These are phyloP conservation scores for Phytophthora pisi DNA, from an alignment of 352 stramenopile genomes.

Conservation along the genomic window DNA sequence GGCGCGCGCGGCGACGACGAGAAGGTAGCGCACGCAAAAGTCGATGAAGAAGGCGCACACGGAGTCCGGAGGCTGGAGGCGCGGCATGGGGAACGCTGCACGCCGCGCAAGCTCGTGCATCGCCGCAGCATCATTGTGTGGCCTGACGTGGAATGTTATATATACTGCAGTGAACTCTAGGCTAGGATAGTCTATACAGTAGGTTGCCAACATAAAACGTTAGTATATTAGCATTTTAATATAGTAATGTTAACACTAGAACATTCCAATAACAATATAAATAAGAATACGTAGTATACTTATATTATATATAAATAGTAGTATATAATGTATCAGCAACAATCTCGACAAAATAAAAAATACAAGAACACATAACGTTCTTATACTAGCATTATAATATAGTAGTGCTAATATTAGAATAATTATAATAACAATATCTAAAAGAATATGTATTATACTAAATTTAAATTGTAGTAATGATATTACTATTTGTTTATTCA, in stretches of 20 bases:
- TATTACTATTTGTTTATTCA: too few relatives aligned
- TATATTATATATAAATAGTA: not conserved
- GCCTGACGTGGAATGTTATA: not conserved
- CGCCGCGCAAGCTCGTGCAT: not conserved
- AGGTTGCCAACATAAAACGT: not conserved
- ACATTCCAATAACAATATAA: too few relatives aligned
- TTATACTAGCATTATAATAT: too few relatives aligned
- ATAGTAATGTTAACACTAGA: too few relatives aligned
- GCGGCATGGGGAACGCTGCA: not conserved
- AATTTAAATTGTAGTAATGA: too few relatives aligned
- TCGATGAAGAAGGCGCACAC: not conserved
- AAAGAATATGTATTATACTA: too few relatives aligned
- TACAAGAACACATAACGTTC: too few relatives aligned
- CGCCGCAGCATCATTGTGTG: constrained; percentile 8
- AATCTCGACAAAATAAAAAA: too few relatives aligned
- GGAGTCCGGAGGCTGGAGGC: too few relatives aligned
- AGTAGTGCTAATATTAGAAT: too few relatives aligned
- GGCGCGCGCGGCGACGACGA: constrained; percentile 9
- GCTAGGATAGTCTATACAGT: not conserved
- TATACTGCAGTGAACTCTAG: not conserved
- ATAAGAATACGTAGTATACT: not conserved
- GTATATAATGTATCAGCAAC: too few relatives aligned
- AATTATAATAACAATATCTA: too few relatives aligned
- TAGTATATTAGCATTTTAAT: not conserved
- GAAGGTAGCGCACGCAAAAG: not conserved